A percentile compares a stretch with the other conserved stretches of the same genome.
Evolutionary conservation across 345 rosid genomes (phyloP).

Genomic region (Heritiera fomes): DNA sequence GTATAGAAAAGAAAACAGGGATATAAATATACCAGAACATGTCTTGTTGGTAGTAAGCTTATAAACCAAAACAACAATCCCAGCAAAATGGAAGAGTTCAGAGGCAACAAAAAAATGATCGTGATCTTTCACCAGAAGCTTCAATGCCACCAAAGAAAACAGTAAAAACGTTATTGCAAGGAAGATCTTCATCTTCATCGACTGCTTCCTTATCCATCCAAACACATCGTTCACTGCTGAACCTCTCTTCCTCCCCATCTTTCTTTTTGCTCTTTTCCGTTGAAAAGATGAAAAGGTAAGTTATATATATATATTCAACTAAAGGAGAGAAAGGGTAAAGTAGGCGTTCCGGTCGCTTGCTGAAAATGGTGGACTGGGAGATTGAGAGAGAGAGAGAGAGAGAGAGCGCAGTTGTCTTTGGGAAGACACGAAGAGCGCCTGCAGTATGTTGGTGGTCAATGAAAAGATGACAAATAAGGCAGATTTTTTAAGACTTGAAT

Average conservation of each 20-base stretch:
- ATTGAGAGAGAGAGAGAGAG: too few species aligned
- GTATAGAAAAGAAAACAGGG: neutral
- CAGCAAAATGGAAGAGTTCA: slow-evolving; percentile 62
- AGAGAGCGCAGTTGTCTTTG: slow-evolving; percentile 29
- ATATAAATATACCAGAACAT: slow-evolving; percentile 53
- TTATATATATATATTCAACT: neutral
- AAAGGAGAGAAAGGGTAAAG: neutral
- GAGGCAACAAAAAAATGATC: slow-evolving; percentile 61
- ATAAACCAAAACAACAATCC: slow-evolving; percentile 60
- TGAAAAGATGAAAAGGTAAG: neutral
- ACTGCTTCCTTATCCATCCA: slow-evolving; percentile 51
- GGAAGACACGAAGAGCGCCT: slow-evolving; percentile 51
- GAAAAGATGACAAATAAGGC: slow-evolving; percentile 8
- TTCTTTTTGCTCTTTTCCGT: neutral
- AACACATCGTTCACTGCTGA: slow-evolving; percentile 41
- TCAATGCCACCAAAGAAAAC: slow-evolving; percentile 41
- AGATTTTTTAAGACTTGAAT: neutral
- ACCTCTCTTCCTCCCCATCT: slow-evolving; percentile 59
- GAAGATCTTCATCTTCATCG: slow-evolving; percentile 50
- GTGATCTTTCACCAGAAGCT: slow-evolving; percentile 32
- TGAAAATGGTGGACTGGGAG: neutral
- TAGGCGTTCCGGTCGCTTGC: neutral
- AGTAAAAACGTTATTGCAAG: slow-evolving; percentile 32
- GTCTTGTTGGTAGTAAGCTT: slow-evolving; percentile 64
- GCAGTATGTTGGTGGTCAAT: slow-evolving; percentile 30